Evolutionary conservation across 345 rosid genomes (phyloP).

Genomic region (Lepidium aucheri): DNA sequence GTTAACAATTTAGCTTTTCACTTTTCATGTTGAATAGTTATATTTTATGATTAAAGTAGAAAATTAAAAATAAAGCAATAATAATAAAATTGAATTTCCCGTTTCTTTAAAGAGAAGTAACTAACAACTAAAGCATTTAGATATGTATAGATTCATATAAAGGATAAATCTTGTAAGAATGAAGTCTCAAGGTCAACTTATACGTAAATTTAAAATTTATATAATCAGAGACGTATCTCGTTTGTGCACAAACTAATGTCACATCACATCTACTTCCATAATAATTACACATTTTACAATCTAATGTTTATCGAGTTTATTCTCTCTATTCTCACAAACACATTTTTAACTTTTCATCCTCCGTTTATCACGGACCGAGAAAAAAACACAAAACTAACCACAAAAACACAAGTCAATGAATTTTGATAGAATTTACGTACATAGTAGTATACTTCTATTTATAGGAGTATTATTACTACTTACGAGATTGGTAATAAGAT

Average conservation of each 20-base stretch:
- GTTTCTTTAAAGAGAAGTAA: constrained; percentile 13
- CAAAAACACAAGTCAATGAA: not conserved
- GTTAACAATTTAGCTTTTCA: not conserved
- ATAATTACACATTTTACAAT: constrained; percentile 1
- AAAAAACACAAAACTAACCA: not conserved
- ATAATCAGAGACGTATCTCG: constrained; percentile 20
- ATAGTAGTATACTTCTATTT: not conserved
- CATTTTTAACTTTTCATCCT: not conserved
- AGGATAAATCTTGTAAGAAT: not conserved
- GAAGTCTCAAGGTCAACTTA: constrained; percentile 12
- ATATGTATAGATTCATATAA: constrained; percentile 1
- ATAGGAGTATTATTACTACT: not conserved
- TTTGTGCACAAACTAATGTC: constrained; percentile 28
- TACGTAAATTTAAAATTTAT: not conserved
- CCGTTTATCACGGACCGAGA: constrained; percentile 1
- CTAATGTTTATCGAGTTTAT: too few species aligned
- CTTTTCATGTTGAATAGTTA: not conserved
- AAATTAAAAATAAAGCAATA: not conserved
- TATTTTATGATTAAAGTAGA: not conserved
- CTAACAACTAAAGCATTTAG: constrained; percentile 11
- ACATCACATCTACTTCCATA: constrained; percentile 7
- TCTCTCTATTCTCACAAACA: too few species aligned
- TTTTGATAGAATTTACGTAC: too few species aligned
- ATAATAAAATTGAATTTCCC: not conserved
- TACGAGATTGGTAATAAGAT: not conserved